Evolutionary conservation across 805 yeast genomes (phyloP), one percentile per base, ranked within the genome.

Genomic region (Isabelozyma rhagii): DNA sequence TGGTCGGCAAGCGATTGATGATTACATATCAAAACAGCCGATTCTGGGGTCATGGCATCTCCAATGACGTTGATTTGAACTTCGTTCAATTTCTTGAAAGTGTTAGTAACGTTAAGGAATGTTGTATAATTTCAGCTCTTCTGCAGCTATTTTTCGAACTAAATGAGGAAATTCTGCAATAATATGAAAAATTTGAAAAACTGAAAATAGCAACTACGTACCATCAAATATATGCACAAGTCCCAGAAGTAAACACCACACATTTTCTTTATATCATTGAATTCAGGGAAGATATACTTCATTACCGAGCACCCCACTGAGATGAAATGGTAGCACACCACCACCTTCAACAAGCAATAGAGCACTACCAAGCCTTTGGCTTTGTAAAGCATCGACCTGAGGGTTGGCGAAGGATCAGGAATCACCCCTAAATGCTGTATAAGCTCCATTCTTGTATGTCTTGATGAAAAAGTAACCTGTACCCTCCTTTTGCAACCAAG

Each of bases 1-100:
- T 84, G 82, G 62, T 90, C 97, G 11, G 82, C 78, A 8, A 85
- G 56, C 0, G 94, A 84, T 46, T 75, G 74, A 62, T 90, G 97
- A 58, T 89, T 90, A 46, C 81, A 66, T 39, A 76, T 43, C n/a
- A 73, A 47, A 25, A 69, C 51, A 25, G 79, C 71, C 11, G 78
- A 62, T 48, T 67, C 72, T 28, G 68, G 45, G 40, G 55, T 59
- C 42, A 76, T 47, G 13, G 44, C 40, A 51, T 79, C 84, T 11
- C 83, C 87, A 10, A 68, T 50, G 0, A 80, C 52, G 17, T 61
- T 57, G 13, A 79, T 55, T 13, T 64, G 52, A 14, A 79, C 74
- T 4, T 64, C 55, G 53, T 75, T 76, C 43, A 70, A 46, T 40
- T 67, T 67, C 75, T 67, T 17, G 31, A 21, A 40, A 45, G 27